Percentiles rank a stretch among this genome's conserved stretches.
Evolutionary conservation across 2,329 filamentous ascomycete species (phyloP).

Genomic region (Cordyceps cateniannulata): DNA sequence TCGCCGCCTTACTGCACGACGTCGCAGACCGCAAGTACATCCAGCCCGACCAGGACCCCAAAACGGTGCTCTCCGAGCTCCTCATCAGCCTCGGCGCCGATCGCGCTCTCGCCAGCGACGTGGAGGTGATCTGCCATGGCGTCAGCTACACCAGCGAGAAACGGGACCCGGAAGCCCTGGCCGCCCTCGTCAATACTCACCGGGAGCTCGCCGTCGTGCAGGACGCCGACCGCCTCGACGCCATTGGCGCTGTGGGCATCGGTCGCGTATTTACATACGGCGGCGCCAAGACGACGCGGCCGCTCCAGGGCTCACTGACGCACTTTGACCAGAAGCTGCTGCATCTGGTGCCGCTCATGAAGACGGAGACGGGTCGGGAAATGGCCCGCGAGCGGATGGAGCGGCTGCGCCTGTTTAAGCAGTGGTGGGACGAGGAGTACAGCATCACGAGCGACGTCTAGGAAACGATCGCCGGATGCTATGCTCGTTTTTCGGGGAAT

Average conservation of each 20-base stretch:
- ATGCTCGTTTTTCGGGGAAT: too few species aligned
- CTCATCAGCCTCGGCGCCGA: conserved; percentile 53
- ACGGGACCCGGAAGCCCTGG: conserved; percentile 54
- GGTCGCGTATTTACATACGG: conserved; percentile 55
- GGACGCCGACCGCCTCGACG: conserved; percentile 85
- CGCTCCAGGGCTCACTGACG: conserved; percentile 58
- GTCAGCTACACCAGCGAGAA: conserved; percentile 74
- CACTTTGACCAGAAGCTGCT: conserved; percentile 76
- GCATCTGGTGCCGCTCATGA: conserved; percentile 57
- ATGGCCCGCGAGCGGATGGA: conserved; percentile 48
- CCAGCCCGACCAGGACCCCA: conserved; percentile 46
- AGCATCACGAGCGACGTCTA: background rate
- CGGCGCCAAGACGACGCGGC: conserved; percentile 55
- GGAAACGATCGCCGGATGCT: too few species aligned
- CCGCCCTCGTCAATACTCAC: conserved; percentile 49
- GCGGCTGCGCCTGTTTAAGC: conserved; percentile 44
- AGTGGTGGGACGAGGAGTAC: conserved; percentile 42
- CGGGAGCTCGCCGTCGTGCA: conserved; percentile 70
- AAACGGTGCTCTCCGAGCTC: conserved; percentile 48
- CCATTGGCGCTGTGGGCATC: conserved; percentile 80
- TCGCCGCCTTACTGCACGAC: conserved; percentile 74
- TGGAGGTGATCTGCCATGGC: conserved; percentile 66
- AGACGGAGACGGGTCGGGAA: conserved; percentile 48
- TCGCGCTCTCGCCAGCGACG: conserved; percentile 51
- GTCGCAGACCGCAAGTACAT: conserved; percentile 82